Base-by-base conservation (phyloP, 257 asterid species). In the Ehretia macrophylla region DNA sequence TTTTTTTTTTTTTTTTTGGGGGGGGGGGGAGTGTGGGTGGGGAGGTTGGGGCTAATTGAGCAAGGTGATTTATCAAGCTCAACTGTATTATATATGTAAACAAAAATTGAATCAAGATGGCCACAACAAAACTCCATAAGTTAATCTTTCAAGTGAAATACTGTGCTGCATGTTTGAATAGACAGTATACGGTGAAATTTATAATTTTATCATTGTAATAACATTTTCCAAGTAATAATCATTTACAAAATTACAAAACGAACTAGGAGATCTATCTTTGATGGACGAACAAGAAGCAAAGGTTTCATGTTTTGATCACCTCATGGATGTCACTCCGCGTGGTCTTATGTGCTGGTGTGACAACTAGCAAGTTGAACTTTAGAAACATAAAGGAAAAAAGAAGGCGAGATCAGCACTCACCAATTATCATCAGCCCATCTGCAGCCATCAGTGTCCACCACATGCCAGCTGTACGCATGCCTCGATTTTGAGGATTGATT, bases 381-480 rank as follows among this genome's bases (percentile, higher is more conserved):
- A 18, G 32, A 39, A 44, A 35, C 10, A 8, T 4, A 3, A 19
- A 11, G 19, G 8, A 39, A 16, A 13, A 38, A 47, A 11, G 27
- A 51, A 61, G 10, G 22, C 11, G 68, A 55, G 35, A 8, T 51
- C 40, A 51, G 13, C 51, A 70, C 95, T 79, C 57, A 88, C 97
- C 98, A 92, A 64, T 92, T 88, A 69, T 88, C 95, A 61, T 79
- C 82, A 0, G 78, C 82, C 98, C 95, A 87, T 81, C 71, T 86
- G 77, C 96, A 88, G 73, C 95, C 97, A 56, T 76, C 83, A 32
- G 93, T 82, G 67, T 91, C 98, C 13, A 87, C 92, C 72, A 82
- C 87, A 23, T 91, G 98, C 72, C 85, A 80, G 74, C 94, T 91
- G 75, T 87, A 91, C 14, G 95, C 96, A 65, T 87, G 94, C 68